Conservation (phyloP, 1,284 basidiomycete genomes). For the Butyriboletus appendiculatus region DNA sequence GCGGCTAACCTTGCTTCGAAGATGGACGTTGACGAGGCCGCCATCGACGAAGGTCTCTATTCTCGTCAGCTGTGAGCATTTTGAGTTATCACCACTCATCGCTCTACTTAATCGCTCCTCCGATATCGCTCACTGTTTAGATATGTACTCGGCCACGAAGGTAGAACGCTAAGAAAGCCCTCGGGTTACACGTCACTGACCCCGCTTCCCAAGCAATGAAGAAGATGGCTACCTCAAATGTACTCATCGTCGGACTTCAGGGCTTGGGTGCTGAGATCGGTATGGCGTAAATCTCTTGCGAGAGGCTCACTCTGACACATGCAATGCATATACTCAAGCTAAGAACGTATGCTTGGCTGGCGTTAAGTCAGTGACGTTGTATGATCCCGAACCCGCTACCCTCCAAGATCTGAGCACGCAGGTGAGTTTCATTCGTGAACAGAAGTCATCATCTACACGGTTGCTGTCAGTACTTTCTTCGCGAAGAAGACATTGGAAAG, state of each 20-base stretch:
- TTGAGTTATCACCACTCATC: slow-evolving; percentile 16
- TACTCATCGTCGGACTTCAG: slow-evolving; percentile 91
- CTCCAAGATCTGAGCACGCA: slow-evolving; percentile 93
- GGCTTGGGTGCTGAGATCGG: slow-evolving; percentile 98
- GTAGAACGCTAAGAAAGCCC: slow-evolving; percentile 40
- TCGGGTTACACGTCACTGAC: slow-evolving; percentile 8
- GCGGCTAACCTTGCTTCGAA: slow-evolving; percentile 49
- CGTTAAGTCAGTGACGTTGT: slow-evolving; percentile 97
- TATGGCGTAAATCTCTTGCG: slow-evolving; percentile 37
- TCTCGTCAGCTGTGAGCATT: slow-evolving; percentile 89
- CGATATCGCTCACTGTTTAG: slow-evolving; percentile 46
- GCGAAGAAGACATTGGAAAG: slow-evolving; percentile 85
- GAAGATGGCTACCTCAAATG: slow-evolving; percentile 96
- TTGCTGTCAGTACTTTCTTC: slow-evolving; percentile 84
- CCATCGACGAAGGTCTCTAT: slow-evolving; percentile 92
- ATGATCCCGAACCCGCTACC: slow-evolving; percentile 88
- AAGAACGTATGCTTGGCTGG: slow-evolving; percentile 97
- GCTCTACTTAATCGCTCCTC: slow-evolving; percentile 10
- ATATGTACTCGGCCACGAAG: slow-evolving; percentile 96
- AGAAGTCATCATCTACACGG: slow-evolving; percentile 3
- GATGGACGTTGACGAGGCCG: slow-evolving; percentile 84
- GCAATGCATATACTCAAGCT: slow-evolving; percentile 51
- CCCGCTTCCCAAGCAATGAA: slow-evolving; percentile 80
- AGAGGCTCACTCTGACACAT: slow-evolving; percentile 11
- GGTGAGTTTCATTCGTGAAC: slow-evolving; percentile 44